phyloP scores from a whole-genome alignment of 2,329 filamentous ascomycete species.

The Ophiostoma angusticollis region DNA sequence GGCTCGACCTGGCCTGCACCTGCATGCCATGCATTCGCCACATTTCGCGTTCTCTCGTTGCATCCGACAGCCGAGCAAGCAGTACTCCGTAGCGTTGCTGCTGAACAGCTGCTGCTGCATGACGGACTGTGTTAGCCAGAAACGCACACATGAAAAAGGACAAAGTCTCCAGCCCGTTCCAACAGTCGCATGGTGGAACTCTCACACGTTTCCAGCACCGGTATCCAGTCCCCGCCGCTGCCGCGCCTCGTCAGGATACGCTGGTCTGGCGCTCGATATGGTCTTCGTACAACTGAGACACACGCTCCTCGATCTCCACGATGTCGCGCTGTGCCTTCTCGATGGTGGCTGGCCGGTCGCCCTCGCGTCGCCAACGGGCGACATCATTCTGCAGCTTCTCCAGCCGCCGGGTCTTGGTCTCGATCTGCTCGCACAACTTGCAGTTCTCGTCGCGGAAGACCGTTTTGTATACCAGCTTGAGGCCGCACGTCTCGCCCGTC shows the following conservation, averaged over 20 bases:
- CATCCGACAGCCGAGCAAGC: too few species aligned
- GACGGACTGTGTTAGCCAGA: too few species aligned
- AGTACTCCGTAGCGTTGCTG: too few species aligned
- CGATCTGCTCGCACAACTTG: slow-evolving; percentile 78
- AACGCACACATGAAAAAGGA: too few species aligned
- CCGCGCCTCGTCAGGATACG: slow-evolving; percentile 20
- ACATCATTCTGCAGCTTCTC: slow-evolving; percentile 64
- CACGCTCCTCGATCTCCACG: slow-evolving; percentile 48
- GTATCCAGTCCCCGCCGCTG: neutral
- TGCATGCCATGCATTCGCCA: too few species aligned
- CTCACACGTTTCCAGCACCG: too few species aligned
- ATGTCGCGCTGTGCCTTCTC: slow-evolving; percentile 60
- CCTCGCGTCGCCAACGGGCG: slow-evolving; percentile 63
- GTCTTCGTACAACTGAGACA: slow-evolving; percentile 31
- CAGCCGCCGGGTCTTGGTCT: slow-evolving; percentile 67
- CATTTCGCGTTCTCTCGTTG: too few species aligned
- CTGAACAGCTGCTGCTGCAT: too few species aligned
- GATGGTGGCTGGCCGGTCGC: slow-evolving; percentile 61
- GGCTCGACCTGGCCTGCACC: too few species aligned
- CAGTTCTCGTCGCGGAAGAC: slow-evolving; percentile 52
- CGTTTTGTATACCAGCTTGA: slow-evolving; percentile 76
- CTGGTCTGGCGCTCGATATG: slow-evolving; percentile 28
- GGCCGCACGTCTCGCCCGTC: slow-evolving; percentile 89
- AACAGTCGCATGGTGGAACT: too few species aligned
- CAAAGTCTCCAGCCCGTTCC: too few species aligned